Base-by-base conservation (phyloP, 495 filamentous ascomycete species). In the Aspergillus campestris region DNA sequence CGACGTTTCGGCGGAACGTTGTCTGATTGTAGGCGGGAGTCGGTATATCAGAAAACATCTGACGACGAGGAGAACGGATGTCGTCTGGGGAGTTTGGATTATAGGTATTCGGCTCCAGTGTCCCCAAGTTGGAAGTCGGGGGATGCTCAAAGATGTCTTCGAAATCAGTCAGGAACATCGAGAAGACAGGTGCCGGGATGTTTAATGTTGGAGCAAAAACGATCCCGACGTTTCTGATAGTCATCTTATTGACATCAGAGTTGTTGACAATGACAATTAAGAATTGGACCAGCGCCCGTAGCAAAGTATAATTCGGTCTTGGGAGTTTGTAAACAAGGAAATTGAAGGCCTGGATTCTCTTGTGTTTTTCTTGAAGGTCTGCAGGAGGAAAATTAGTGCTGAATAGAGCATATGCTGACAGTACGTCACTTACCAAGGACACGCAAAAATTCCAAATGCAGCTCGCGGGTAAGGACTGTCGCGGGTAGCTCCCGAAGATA, bases 141-240 rank as follows among this genome's bases (percentile, higher is more conserved):
- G 62, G 45, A 42, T 82, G 75, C 30, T 83, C 85, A 61, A 96
- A 98, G 37, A 98, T 91, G 33, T 73, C 73, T 52, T 86, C 75
- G 56, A 86, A 95, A 52, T 97, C 89, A 41, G 91, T 89, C 31
- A 98, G 75, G 64, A 98, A 92, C 66, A 89, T 74, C 2, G 89
- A 89, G 55, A 98, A 94, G 6, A 98, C 84, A 11, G 94, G 90
- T 1, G 89, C 88, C 0, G 94, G 90, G 34, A 98, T 96, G 64
- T 97, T 97, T 30, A 97, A 76, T 0, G 94, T 97, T 2, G 92
- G 92, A n/a, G 94, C 92, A 65, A 97, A 98, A 44, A 97, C 90
- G 50, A 98, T 98, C 52, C 92, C 89, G 40, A 98, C 89, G 62
- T 98, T 98, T 33, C 92, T 80, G 42, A 96, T 87, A 5, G 84